A percentile compares a stretch with the other conserved stretches of the same genome.
These are phyloP conservation scores for Geotrichum europaeum DNA, from an alignment of 1,139 yeast genomes.

Conservation along the genomic window DNA sequence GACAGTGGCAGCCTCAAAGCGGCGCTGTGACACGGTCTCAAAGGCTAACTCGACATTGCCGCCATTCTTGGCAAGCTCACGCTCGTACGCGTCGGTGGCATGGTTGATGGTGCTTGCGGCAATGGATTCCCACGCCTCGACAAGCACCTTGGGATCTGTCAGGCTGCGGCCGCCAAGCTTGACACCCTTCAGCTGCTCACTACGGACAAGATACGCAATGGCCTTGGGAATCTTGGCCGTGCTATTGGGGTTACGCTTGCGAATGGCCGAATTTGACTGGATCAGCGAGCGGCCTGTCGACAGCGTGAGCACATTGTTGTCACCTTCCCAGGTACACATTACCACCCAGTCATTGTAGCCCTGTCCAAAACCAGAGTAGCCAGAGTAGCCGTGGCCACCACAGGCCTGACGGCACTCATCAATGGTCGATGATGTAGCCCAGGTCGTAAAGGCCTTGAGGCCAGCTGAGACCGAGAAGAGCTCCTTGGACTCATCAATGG, in stretches of 20 bases:
- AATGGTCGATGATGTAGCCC: constrained; percentile 69
- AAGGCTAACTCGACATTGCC: constrained; percentile 30
- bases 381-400: constrained; percentile 89
- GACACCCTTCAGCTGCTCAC: constrained; percentile 22
- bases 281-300: constrained; percentile 53
- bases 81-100: constrained; percentile 26
- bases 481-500: constrained; percentile 60
- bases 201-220: constrained; percentile 20
- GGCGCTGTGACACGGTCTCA: constrained; percentile 34
- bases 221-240: constrained; percentile 27
- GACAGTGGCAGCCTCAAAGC: constrained; percentile 35
- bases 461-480: constrained; percentile 79
- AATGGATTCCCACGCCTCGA: constrained; percentile 37
- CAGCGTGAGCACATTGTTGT: constrained; percentile 73
- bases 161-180: constrained; percentile 23
- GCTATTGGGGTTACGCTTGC: constrained; percentile 26
- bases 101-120: constrained; percentile 31
- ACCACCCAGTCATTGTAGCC: constrained; percentile 86
- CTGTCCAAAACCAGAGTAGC: constrained; percentile 79
- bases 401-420: constrained; percentile 88
- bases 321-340: constrained; percentile 96
- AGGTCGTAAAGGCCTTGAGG: constrained; percentile 76
- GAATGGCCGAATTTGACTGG: constrained; percentile 27
- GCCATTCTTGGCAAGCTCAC: constrained; percentile 21
- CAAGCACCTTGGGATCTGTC: constrained; percentile 26